A percentile compares a stretch with the other conserved stretches of the same genome.
phyloP scores from a whole-genome alignment of 148 eudicot genomes.

The Amaranthus palmeri region DNA sequence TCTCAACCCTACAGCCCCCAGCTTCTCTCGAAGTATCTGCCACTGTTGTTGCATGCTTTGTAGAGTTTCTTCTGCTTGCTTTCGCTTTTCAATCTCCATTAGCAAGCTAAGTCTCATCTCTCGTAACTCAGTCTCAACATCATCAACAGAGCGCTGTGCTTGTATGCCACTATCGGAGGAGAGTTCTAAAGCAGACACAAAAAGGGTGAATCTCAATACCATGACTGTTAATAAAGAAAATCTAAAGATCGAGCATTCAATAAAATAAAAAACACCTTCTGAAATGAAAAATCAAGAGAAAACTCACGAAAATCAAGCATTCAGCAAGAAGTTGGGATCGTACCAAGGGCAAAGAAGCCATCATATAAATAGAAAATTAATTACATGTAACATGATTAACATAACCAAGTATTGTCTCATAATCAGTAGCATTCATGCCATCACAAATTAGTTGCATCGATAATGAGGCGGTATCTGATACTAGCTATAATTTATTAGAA shows the following conservation, averaged over 20 bases:
- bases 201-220: constrained; percentile 10
- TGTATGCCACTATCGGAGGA: constrained; percentile 65
- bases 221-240: not conserved
- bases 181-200: constrained; percentile 44
- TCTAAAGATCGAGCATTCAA: not conserved
- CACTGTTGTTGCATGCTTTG: constrained; percentile 55
- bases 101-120: constrained; percentile 70
- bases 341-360: not conserved
- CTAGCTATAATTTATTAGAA: no score
- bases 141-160: constrained; percentile 38
- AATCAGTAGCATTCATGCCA: not conserved
- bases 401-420: not conserved
- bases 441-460: not conserved
- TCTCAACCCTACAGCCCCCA: constrained; percentile 59
- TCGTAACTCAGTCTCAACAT: constrained; percentile 66
- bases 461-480: not conserved
- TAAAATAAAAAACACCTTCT: no score
- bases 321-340: not conserved
- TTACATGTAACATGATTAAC: not conserved
- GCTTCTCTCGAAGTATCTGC: constrained; percentile 51
- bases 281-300: not conserved
- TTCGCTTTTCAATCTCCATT: constrained; percentile 90
- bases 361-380: not conserved
- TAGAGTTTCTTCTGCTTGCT: constrained; percentile 70
- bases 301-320: not conserved